These are phyloP conservation scores for Colletotrichum falcatum DNA, from an alignment of 2,329 filamentous ascomycete species.

Conservation along the genomic window DNA sequence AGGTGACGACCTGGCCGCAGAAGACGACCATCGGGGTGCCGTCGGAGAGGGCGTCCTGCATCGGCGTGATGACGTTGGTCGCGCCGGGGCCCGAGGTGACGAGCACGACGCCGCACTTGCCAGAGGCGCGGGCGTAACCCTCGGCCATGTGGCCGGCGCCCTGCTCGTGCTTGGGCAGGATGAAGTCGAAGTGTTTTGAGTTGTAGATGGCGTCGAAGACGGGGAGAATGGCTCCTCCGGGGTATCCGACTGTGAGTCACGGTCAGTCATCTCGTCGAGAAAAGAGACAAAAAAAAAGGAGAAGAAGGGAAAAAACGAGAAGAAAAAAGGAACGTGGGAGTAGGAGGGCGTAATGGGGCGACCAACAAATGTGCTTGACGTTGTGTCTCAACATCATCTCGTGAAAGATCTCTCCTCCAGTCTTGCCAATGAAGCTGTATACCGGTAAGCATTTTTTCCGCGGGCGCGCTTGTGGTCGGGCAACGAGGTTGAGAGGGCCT, in stretches of 20 bases:
- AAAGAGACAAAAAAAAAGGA: not conserved
- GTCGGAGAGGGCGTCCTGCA: slow-evolving; percentile 96
- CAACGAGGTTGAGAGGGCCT: slow-evolving; percentile 35
- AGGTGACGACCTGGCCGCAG: slow-evolving; percentile 90
- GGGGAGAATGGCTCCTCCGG: slow-evolving; percentile 94
- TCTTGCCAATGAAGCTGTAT: slow-evolving; percentile 88
- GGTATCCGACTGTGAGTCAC: slow-evolving; percentile 77
- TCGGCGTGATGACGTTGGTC: slow-evolving; percentile 95
- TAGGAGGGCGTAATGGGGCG: slow-evolving; percentile 28
- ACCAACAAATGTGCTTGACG: slow-evolving; percentile 95
- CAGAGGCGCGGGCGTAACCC: slow-evolving; percentile 93
- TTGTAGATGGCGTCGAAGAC: slow-evolving; percentile 99
- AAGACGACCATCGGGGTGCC: slow-evolving; percentile 98
- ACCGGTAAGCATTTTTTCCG: slow-evolving; percentile 17
- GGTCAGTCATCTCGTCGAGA: slow-evolving; percentile 16
- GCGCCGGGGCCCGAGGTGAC: slow-evolving; percentile 97
- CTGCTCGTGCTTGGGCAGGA: slow-evolving; percentile 96
- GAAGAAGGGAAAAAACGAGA: not conserved
- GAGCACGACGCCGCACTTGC: slow-evolving; percentile 93
- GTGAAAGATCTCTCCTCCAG: slow-evolving; percentile 96
- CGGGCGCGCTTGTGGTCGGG: slow-evolving; percentile 24
- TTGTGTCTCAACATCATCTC: slow-evolving; percentile 97
- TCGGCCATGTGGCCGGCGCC: slow-evolving; percentile 99
- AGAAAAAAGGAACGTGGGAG: not conserved
- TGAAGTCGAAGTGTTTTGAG: slow-evolving; percentile 95